A percentile compares a stretch with the other conserved stretches of the same genome.
Evolutionary conservation across 2,329 filamentous ascomycete species (phyloP).

Genomic region (Monilinia laxa): DNA sequence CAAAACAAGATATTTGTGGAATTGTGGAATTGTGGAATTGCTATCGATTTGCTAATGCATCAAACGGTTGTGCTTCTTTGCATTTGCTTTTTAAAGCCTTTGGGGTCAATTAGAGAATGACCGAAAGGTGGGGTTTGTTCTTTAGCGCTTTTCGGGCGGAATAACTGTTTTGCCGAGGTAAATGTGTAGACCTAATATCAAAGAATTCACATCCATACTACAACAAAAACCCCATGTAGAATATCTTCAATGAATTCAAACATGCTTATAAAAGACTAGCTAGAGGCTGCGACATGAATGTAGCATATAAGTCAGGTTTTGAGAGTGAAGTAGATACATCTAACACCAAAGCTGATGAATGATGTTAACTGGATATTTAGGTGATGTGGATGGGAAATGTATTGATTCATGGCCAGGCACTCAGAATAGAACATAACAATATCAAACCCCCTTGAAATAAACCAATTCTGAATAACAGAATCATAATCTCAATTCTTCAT

Average conservation of each 20-base stretch:
- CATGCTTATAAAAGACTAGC: too few relatives aligned
- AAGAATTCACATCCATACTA: too few relatives aligned
- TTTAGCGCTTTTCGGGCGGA: background rate
- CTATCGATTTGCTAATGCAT: background rate
- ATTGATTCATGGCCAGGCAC: background rate
- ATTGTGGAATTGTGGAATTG: background rate
- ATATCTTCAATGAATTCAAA: too few relatives aligned
- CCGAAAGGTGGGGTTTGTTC: background rate
- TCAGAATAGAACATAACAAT: too few relatives aligned
- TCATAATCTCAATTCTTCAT: background rate
- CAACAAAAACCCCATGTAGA: too few relatives aligned
- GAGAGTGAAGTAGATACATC: background rate
- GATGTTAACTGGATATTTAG: too few relatives aligned
- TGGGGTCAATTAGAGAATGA: background rate
- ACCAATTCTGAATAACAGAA: background rate
- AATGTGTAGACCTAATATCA: background rate
- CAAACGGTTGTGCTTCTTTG: background rate
- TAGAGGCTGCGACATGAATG: background rate
- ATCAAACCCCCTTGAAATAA: background rate
- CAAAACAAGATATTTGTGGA: too few relatives aligned
- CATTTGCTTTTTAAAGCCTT: background rate
- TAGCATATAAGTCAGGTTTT: background rate
- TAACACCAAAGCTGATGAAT: background rate
- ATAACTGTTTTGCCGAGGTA: background rate
- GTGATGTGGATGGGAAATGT: background rate